Percentiles rank a stretch among this genome's conserved stretches.
Conservation (phyloP, 106 monocot species). For the Phalaenopsis equestris region DNA sequence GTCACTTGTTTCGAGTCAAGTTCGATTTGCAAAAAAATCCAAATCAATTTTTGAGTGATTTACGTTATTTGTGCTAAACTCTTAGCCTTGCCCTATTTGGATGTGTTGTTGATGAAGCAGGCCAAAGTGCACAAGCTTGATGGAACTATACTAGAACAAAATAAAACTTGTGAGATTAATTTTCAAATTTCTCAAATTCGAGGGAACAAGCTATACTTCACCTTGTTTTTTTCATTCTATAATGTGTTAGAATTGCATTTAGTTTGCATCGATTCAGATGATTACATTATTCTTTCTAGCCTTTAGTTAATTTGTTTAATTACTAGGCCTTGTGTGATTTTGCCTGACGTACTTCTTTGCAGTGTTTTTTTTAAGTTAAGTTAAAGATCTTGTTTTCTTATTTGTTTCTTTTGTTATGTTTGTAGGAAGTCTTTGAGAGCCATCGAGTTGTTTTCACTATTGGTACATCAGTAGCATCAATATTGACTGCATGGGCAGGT, state of each 20-base stretch:
- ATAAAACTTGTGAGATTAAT: not conserved
- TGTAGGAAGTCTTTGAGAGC: constrained; percentile 72
- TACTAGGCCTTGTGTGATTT: too few relatives aligned
- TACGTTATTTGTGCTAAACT: too few relatives aligned
- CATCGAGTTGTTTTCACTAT: constrained; percentile 79
- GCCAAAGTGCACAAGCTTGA: not conserved
- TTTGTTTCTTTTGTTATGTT: constrained; percentile 1
- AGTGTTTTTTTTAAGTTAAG: not conserved
- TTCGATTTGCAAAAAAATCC: too few relatives aligned
- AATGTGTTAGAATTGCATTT: not conserved
- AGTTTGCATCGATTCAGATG: not conserved
- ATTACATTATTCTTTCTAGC: not conserved
- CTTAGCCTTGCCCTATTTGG: not conserved
- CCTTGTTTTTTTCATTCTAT: not conserved
- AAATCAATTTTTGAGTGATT: too few relatives aligned
- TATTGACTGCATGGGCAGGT: constrained; percentile 95
- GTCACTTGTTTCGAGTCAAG: too few relatives aligned
- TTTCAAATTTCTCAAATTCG: not conserved
- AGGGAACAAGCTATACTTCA: not conserved
- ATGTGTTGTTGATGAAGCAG: not conserved
- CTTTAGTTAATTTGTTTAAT: not conserved
- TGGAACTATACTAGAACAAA: not conserved
- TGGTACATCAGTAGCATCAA: constrained; percentile 74
- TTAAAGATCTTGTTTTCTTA: not conserved
- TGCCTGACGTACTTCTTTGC: not conserved